A percentile compares a stretch with the other conserved stretches of the same genome.
Conservation (phyloP, 257 asterid species). For the Nyctanthes arbortristis region DNA sequence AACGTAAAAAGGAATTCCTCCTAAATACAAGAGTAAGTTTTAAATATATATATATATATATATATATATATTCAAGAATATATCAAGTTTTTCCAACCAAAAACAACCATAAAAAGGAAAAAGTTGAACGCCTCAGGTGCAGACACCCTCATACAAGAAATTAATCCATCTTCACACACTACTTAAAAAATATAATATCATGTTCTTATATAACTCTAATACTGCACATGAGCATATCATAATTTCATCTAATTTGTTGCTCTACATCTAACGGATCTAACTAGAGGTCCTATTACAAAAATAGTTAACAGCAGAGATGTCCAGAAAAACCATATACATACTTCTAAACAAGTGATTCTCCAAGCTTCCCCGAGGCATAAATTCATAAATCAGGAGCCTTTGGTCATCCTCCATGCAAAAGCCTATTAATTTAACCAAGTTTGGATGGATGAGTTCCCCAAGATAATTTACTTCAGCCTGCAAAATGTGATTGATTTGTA, state of each 20-base stretch:
- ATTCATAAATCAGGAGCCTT: conserved; percentile 83
- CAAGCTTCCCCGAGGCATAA: conserved; percentile 91
- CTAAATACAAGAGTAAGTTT: background rate
- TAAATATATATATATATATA: no score
- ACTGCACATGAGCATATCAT: background rate
- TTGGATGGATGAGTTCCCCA: conserved; percentile 73
- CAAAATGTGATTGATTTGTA: conserved; percentile 19
- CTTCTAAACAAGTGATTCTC: conserved; percentile 93
- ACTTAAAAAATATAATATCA: no score
- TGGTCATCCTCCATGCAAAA: conserved; percentile 84
- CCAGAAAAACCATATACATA: conserved; percentile 30
- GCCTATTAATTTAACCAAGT: conserved; percentile 80
- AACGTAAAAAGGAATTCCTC: background rate
- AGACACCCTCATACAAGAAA: background rate
- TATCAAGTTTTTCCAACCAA: background rate
- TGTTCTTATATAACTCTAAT: no score
- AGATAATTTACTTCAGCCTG: conserved; percentile 89
- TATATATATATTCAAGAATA: no score
- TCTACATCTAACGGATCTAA: background rate
- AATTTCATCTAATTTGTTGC: background rate
- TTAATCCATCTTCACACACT: background rate
- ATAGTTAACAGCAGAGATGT: background rate
- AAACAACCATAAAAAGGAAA: background rate
- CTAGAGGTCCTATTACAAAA: background rate
- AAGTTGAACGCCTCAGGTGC: background rate